Evolutionary conservation across 2,329 filamentous ascomycete genomes (phyloP), one percentile per base, ranked within the genome.

Genomic region (Cercospora zeina): DNA sequence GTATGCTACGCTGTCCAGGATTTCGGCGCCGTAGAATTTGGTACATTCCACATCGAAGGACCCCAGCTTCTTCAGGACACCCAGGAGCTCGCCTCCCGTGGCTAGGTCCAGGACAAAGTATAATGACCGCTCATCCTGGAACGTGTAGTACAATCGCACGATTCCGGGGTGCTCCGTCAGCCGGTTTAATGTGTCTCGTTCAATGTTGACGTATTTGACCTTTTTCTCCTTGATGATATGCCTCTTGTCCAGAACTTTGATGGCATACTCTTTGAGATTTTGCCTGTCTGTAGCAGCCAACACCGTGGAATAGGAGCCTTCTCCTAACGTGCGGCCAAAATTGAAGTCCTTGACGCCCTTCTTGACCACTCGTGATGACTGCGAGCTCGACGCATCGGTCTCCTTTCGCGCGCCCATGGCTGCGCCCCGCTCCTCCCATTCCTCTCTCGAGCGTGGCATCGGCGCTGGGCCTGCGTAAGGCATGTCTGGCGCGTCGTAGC

Each of bases 141-240:
- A 99, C 1, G 95, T 99, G 77, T 99, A 99, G 77, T 97, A 99
- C 47, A 99, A 83, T 65, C 95, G 89, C 61, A 99, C 93, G 63
- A 99, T 93, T 19, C 95, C 95, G 6, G 95, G 95, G 73, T 99
- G 95, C 67, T 99, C 93, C 3, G 93, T 97, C 62, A 99, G 81
- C 66, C 95, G 88, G 74, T 99, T 99, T 60, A 99, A 82, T 0
- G 95, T 97, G 77, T 99, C 93, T 79, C 97, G 97, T 77, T 99
- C 95, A 71, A 99, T 99, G 77, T 97, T 99, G 77, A 99, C 95
- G 73, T 99, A 99, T 82, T 99, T 99, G 73, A 99, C 96, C 83
- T 99, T 99, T 78, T 96, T 97, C 79, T 99, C 95, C 78, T 97
- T 99, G 82, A 99, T 99, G 73, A 99, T 99, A 76, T 99, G 95